These are phyloP conservation scores for Diaporthe capsici DNA, from an alignment of 2,329 filamentous ascomycete genomes.

Conservation along the genomic window DNA sequence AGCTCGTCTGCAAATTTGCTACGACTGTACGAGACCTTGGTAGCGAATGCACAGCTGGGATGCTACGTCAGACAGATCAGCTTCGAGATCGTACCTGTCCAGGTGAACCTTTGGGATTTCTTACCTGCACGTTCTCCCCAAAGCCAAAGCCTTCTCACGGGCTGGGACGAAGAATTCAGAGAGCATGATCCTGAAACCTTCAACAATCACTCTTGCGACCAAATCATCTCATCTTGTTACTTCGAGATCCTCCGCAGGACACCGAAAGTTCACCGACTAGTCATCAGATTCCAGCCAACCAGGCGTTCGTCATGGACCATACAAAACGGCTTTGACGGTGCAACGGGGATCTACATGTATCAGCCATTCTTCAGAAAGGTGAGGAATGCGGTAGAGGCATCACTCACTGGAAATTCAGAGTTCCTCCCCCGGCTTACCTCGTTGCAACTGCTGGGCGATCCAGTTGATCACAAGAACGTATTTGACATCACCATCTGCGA, in stretches of 20 bases:
- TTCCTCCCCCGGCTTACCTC: neutral
- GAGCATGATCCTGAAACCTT: too few species aligned
- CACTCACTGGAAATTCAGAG: too few species aligned
- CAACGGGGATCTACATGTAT: neutral
- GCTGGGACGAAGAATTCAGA: too few species aligned
- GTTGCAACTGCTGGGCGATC: neutral
- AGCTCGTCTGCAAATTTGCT: neutral
- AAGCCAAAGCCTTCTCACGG: too few species aligned
- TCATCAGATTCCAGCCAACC: neutral
- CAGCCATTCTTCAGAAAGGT: neutral
- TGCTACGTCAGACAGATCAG: neutral
- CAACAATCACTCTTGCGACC: too few species aligned
- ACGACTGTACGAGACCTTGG: neutral
- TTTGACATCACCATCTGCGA: neutral
- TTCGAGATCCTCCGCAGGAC: neutral
- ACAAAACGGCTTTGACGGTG: too few species aligned
- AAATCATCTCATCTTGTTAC: too few species aligned
- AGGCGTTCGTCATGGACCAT: too few species aligned
- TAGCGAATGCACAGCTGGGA: neutral
- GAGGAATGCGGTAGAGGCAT: rapidly evolving
- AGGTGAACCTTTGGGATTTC: too few species aligned
- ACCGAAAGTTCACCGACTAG: neutral
- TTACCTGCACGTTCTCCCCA: too few species aligned
- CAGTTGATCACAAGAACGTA: neutral
- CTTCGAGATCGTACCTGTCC: neutral